Base-by-base conservation (phyloP, 2,329 filamentous ascomycete species). In the Lasiodiplodia hormozganensis region DNA sequence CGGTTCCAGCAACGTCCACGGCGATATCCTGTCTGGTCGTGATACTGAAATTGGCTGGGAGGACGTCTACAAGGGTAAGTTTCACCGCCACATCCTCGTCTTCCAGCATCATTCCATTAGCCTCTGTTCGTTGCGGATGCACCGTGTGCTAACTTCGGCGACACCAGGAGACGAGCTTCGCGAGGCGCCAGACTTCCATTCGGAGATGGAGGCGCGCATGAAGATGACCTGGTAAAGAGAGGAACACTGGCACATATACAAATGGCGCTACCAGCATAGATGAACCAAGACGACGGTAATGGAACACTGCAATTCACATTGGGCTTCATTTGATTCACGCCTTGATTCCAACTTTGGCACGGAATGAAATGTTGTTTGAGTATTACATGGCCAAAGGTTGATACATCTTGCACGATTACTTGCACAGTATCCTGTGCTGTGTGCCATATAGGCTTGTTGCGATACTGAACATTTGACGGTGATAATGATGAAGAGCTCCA, bases 151-250 rank as follows among this genome's bases (percentile, higher is more conserved):
- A 18, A 67, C 43, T 23, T 60, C 18, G 21, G n/a, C 7, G 38
- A 16, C 23, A 38, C 28, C 66, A 86, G 86, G 85, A 70, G 90
- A 92, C 74, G 93, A 95, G 81, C 86, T 88, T 78, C 87, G 89
- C 74, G 86, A 88, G 70, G 84, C 88, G 52, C 88, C 90, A 28
- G 88, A 90, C 65, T 90, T 97, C 82, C 94, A 97, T 75, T 90
- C 93, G 68, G 95, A 98, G 88, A 94, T 97, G 89, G 95, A 97
- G 89, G 88, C 88, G 81, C 93, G 93, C 86, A 84, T 97, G 81
- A 92, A 90, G 86, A 96, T 97, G 88, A 85, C 78, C 83, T 84
- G 85, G 80, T 82, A 76, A 71, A 71, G 31, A 11, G 5, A n/a
- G 28, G 18, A 28, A n/a, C 23, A 25, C 8, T 10, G 56, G 8